phyloP scores from a whole-genome alignment of 192 early-diverging fungal genomes.

The Backusella westeae region DNA sequence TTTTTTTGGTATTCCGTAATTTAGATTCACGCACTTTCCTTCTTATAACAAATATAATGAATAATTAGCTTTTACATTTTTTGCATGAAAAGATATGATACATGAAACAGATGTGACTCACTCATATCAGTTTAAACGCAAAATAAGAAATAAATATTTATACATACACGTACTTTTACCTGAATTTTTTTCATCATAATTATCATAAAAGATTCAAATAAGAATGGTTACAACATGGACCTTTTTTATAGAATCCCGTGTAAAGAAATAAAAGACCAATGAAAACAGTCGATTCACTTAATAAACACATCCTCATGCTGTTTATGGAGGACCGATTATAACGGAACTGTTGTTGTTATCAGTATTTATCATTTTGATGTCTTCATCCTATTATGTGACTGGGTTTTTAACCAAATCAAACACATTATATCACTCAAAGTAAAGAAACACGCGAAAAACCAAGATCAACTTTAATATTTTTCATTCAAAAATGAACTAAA shows the following conservation, averaged over 20 bases:
- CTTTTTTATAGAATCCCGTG: not conserved
- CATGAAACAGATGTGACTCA: not conserved
- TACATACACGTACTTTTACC: too few species aligned
- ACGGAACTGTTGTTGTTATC: not conserved
- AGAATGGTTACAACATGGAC: not conserved
- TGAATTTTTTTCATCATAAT: not conserved
- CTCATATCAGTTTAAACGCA: not conserved
- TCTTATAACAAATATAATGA: not conserved
- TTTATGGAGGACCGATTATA: not conserved
- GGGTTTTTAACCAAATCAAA: not conserved
- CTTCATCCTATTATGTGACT: not conserved
- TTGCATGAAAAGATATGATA: not conserved
- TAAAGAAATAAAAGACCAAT: not conserved
- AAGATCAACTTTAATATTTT: not conserved
- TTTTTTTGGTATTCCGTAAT: conserved; percentile 4
- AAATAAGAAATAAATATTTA: not conserved
- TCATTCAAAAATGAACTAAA: not conserved
- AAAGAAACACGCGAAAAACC: not conserved
- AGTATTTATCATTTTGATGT: not conserved
- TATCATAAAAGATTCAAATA: not conserved
- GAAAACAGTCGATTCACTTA: not conserved
- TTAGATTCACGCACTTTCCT: not conserved
- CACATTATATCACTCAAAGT: not conserved
- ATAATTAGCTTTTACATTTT: not conserved
- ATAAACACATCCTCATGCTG: not conserved